Base-by-base conservation (phyloP, 768 basidiomycete genomes). In the Daedalea quercina region DNA sequence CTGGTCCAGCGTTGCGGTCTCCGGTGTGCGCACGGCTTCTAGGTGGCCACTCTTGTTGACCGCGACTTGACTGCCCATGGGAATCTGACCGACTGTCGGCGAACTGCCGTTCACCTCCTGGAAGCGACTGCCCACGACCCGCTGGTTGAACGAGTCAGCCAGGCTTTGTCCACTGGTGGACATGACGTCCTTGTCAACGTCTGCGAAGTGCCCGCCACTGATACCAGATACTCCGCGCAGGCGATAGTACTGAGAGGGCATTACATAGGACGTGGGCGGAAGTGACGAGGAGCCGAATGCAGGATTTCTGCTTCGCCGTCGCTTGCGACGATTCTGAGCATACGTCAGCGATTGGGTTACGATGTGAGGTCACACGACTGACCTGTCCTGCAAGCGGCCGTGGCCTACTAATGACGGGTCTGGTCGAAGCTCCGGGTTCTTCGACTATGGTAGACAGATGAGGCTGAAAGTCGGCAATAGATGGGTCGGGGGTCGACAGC, bases 171-270 rank as follows among this genome's bases (percentile, higher is more conserved):
- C 54, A 0, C 54, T 54, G 1, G 41, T n/a, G 1, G 56, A 41
- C 1, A 52, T 40, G 4, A 61, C 45, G 12, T 58, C 61, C 66
- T 66, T 55, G 68, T 73, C 72, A 3, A 73, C 69, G 55, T 78
- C 76, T 11, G 75, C 71, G 50, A 82, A 78, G 31, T 77, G 72
- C 3, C 83, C 84, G 20, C 78, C 81, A 51, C 71, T 82, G 23
- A 89, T 73, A 9, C 81, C 82, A 48, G 73, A 75, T 3, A 87
- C 72, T 23, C 76, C 71, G 22, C 82, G 76, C 28, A 91, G 76
- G 62, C 85, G 84, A 71, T 91, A 91, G 64, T 85, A 91, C 51
- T 83, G 79, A 6, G 84, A 87, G 7, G 88, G 88, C 3, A 85
- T 86, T 9, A 90, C 81, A 60, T 89, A 91, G 4, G 85, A 85